phyloP scores from a whole-genome alignment of 2,329 filamentous ascomycete species.

The Paracamarosporium sp. region DNA sequence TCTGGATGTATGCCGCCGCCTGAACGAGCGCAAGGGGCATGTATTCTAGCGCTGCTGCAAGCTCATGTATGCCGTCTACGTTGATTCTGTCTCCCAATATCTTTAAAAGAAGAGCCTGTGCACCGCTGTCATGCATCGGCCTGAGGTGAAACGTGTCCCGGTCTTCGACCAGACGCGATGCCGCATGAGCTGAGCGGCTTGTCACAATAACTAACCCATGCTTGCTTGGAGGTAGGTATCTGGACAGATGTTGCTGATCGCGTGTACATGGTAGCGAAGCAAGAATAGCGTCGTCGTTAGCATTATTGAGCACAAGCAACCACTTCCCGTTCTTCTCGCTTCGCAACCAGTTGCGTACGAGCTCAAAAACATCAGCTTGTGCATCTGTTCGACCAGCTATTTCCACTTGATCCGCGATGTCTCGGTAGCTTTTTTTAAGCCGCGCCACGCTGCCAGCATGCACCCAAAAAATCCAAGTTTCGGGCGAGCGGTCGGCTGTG shows the following conservation, averaged over 20 bases:
- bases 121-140: conserved; percentile 15
- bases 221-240: too few relatives aligned
- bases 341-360: conserved; percentile 16
- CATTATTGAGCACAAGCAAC: conserved; percentile 22
- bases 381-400: conserved; percentile 12
- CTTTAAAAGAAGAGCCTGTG: conserved; percentile 8
- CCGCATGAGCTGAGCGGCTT: conserved; percentile 6
- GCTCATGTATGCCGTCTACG: not conserved
- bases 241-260: not conserved
- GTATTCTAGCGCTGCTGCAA: conserved; percentile 29
- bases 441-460: conserved; percentile 16
- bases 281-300: not conserved
- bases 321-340: conserved; percentile 15
- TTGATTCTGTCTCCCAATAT: conserved; percentile 1
- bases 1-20: too few relatives aligned
- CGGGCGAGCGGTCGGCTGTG: conserved; percentile 2
- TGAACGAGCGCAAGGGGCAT: conserved; percentile 45
- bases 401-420: conserved; percentile 17
- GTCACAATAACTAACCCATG: too few relatives aligned
- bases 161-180: conserved; percentile 12
- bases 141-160: conserved; percentile 7
- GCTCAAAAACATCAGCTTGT: conserved; percentile 16
- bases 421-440: conserved; percentile 17
- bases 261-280: too few relatives aligned
- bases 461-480: conserved; percentile 20